Conservation (phyloP, 768 basidiomycete genomes). For the Chlorophyllum brunneum region DNA sequence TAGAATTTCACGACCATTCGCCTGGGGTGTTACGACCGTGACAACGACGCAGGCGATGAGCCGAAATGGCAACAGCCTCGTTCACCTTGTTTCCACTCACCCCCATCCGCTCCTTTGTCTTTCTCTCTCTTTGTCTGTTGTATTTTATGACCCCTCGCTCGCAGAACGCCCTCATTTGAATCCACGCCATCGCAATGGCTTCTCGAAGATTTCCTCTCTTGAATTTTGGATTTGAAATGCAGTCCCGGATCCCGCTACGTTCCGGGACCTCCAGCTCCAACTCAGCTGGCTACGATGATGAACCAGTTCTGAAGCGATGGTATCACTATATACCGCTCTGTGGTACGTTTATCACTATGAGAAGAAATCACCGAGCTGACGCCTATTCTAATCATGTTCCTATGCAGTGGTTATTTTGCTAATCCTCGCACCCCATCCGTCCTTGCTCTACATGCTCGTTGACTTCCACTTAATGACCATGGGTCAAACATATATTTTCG, state of each 20-base stretch:
- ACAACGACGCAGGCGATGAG: not conserved
- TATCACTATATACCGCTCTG: conserved; percentile 55
- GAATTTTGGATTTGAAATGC: conserved; percentile 17
- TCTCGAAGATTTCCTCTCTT: conserved; percentile 18
- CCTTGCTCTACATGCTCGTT: conserved; percentile 62
- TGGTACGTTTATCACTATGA: conserved; percentile 33
- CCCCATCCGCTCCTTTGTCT: conserved; percentile 2
- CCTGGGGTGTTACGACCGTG: conserved; percentile 2
- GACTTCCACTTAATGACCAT: conserved; percentile 61
- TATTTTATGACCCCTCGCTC: conserved; percentile 13
- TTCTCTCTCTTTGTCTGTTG: not conserved
- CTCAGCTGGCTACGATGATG: conserved; percentile 16
- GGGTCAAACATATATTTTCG: conserved; percentile 41
- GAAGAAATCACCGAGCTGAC: not conserved
- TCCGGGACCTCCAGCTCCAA: not conserved
- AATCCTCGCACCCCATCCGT: conserved; percentile 72
- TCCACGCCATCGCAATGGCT: conserved; percentile 17
- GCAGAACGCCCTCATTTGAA: not conserved
- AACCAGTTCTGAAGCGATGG: conserved; percentile 44
- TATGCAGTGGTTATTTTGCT: conserved; percentile 41
- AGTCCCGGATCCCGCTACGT: conserved; percentile 9
- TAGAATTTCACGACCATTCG: too few relatives aligned
- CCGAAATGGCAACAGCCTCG: not conserved
- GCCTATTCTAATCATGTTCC: not conserved
- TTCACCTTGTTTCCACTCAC: not conserved